Conservation (phyloP, 495 filamentous ascomycete species). For the Articulospora tetracladia region DNA sequence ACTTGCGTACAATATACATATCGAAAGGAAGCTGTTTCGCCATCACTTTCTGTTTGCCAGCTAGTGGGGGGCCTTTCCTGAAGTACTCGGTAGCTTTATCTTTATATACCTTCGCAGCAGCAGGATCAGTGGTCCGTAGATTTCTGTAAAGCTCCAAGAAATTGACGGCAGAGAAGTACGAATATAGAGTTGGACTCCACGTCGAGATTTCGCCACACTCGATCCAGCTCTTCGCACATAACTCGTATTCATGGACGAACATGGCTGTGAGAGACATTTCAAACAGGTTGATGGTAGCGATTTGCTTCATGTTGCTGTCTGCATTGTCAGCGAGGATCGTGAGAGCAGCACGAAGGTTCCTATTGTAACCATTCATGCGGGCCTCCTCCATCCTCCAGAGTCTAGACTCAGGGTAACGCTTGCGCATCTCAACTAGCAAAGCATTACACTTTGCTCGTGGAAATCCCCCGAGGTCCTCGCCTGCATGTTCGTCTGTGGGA, state of each 20-base stretch:
- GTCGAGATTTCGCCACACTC: slow-evolving; percentile 80
- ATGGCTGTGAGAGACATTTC: slow-evolving; percentile 77
- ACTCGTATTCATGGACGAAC: slow-evolving; percentile 70
- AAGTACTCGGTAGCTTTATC: slow-evolving; percentile 55
- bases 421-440: slow-evolving; percentile 71
- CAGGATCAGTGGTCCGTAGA: slow-evolving; percentile 45
- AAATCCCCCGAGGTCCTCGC: slow-evolving; percentile 56
- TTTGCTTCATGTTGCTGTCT: slow-evolving; percentile 79
- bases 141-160: slow-evolving; percentile 79
- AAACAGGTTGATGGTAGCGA: slow-evolving; percentile 75
- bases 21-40: slow-evolving; percentile 87
- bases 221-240: slow-evolving; percentile 69
- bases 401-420: slow-evolving; percentile 73
- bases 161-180: slow-evolving; percentile 77
- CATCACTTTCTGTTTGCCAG: slow-evolving; percentile 88
- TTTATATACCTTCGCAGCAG: slow-evolving; percentile 45
- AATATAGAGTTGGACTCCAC: slow-evolving; percentile 88
- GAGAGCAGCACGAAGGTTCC: slow-evolving; percentile 64
- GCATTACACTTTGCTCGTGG: slow-evolving; percentile 64
- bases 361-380: slow-evolving; percentile 66
- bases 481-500: slow-evolving; percentile 52
- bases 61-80: slow-evolving; percentile 64
- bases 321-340: slow-evolving; percentile 51
- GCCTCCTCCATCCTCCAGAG: slow-evolving; percentile 92
- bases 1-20: slow-evolving; percentile 77